Evolutionary conservation across 2,329 filamentous ascomycete species (phyloP), one percentile per base, ranked within the genome.

Genomic region (Aspergillus texensis): DNA sequence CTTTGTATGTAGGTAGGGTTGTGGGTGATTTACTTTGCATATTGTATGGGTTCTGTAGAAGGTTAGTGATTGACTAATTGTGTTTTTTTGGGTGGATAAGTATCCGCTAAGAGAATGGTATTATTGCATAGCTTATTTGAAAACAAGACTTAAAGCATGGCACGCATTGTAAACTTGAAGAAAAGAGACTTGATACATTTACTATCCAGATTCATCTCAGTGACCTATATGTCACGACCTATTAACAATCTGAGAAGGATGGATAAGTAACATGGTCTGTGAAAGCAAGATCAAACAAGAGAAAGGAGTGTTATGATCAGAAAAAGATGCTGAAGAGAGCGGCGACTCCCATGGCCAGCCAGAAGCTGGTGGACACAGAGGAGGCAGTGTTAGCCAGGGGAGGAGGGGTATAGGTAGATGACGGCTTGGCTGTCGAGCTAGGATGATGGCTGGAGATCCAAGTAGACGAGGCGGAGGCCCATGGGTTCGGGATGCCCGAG

Each of bases 361-460:
- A 59, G 41, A 60, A 52, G 32, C 58, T 50, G 8, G 58, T 41
- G 9, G 48, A 52, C 6, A 41, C 50, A 9, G 26, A 30, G 1
- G 56, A 39, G 10, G 39, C 64, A 9, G 10, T 57, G 43, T 65
- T 65, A 41, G 58, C 46, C 34, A 36, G 55, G 45, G 60, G 39
- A 61, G 39, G 30, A 53, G 39, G 30, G 54, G 58, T 14, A 48
- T 62, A 16, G 43, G 63, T 64, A 24, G 64, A 58, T 19, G 56
- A 21, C 3, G 62, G 36, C 3, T 60, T 53, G 10, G 65, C 50
- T 19, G 59, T 59, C 21, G 62, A 24, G 62, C 61, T 39, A 36
- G 53, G 10, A n/a, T 50, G 5, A 41, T 84, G 62, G 56, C 77
- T 34, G 57, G 62, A 34, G 14, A 61, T 41, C 66, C 62, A 65